Base-by-base conservation (phyloP, 495 filamentous ascomycete species). In the Penicillium psychrofluorescens region DNA sequence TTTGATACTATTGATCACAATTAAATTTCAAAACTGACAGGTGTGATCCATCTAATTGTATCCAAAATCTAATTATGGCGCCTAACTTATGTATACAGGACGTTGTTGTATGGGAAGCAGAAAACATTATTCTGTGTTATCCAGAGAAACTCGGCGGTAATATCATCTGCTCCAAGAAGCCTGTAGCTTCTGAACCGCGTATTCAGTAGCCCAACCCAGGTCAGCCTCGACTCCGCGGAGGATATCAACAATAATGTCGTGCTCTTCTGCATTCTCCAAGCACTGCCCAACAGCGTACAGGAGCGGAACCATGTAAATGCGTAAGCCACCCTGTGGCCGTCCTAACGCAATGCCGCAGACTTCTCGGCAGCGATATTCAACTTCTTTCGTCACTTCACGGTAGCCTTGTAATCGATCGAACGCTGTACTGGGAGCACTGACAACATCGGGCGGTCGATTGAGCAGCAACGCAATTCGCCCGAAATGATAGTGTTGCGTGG, bases 401-500 rank as follows among this genome's bases (percentile, higher is more conserved):
- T 70, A 69, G 2, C 59, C 56, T 30, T 67, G 63, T 3, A 72
- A 46, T 4, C 67, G 63, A 41, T 70, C 65, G 39, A 67, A 70
- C 1, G 67, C 63, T 5, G 62, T 68, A 30, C 61, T 67, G 0
- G 61, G 67, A 0, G 55, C 63, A 11, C 55, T 60, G 33, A 66
- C 43, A 2, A 49, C 53, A 36, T 72, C 65, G 8, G 57, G 41
- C 0, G 68, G 68, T 9, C 61, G 53, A 15, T 72, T 70, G 7
- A 72, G 51, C 1, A 63, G 43, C 0, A 72, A 46, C 4, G 64
- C 64, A 11, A 72, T 56, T 0, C 67, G 58, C 1, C 59, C 68
- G 30, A 70, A 72, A 36, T 72, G 62, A 41, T 66, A 70, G 30
- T 69, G 65, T 31, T 68, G 65, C 56, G 69, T 67, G 2, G 67